Conservation (phyloP, 2,329 filamentous ascomycete species). For the Monosporascus sp. region DNA sequence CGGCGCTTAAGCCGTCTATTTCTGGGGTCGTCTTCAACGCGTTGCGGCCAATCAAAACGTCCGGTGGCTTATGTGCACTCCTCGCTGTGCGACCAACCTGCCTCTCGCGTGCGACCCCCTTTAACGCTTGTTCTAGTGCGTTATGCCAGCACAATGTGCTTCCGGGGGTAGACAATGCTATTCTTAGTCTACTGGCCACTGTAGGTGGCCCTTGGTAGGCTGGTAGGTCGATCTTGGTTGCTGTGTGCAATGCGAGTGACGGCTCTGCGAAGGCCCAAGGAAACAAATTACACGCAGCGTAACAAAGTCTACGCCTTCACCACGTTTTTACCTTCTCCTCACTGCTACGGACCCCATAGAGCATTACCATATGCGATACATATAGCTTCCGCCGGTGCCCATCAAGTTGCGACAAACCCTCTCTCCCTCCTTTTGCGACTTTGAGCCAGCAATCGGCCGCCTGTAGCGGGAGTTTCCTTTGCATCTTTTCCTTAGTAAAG, state of each 20-base stretch:
- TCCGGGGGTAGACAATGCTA: not conserved
- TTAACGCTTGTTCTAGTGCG: not conserved
- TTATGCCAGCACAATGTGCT: not conserved
- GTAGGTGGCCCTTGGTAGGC: slow-evolving; percentile 8
- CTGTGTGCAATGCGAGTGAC: not conserved
- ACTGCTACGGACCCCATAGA: slow-evolving; percentile 13
- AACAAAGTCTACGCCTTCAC: slow-evolving; percentile 21
- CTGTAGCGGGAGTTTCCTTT: slow-evolving; percentile 20
- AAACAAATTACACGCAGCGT: slow-evolving; percentile 27
- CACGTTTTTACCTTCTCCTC: slow-evolving; percentile 20
- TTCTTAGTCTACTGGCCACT: not conserved
- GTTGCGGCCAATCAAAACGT: not conserved
- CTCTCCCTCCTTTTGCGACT: slow-evolving; percentile 27
- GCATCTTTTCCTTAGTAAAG: slow-evolving; percentile 16
- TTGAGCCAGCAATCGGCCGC: slow-evolving; percentile 19
- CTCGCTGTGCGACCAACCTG: not conserved
- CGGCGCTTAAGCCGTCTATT: slow-evolving; percentile 1
- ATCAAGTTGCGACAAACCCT: slow-evolving; percentile 17
- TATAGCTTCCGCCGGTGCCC: slow-evolving; percentile 25
- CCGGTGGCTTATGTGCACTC: not conserved
- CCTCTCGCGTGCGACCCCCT: not conserved
- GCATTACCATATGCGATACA: slow-evolving; percentile 19
- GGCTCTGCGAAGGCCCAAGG: slow-evolving; percentile 8
- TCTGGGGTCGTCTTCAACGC: not conserved
- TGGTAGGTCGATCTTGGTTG: not conserved